Evolutionary conservation across 495 filamentous ascomycete species (phyloP), one percentile per base, ranked within the genome.

Genomic region (Cercophora sp.): DNA sequence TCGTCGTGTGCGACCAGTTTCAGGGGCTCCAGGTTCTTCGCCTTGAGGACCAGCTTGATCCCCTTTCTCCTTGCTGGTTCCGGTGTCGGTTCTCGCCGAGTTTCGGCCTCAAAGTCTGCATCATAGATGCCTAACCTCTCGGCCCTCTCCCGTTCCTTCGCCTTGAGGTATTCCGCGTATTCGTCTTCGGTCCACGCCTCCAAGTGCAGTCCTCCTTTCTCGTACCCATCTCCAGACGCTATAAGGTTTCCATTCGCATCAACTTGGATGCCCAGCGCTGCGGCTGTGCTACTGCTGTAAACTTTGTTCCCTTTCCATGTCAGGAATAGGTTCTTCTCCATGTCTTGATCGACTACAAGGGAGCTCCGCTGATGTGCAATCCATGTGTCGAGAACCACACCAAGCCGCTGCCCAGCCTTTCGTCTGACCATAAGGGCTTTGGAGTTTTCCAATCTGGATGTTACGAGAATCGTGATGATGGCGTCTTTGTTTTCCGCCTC

Each of bases 301-400:
- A 96, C 62, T 52, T 83, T 80, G 40, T 81, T 82, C 6, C 82
- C 80, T 45, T 82, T 85, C 86, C 89, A 96, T 2, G 87, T 92
- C 13, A 96, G 67, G 57, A 89, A 87, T 8, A 96, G 70, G 5
- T 70, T 62, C 19, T 67, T 65, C n/a, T 32, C 44, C 0, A 43
- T 34, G 2, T 57, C 52, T 1, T 45, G 27, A n/a, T 46, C 22
- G 9, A 61, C 37, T 8, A 58, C n/a, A 2, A 35, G 11, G 19
- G 27, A 15, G 19, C n/a, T 27, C n/a, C 3, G 29, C 18, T 60
- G 47, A 9, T 35, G 35, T 1, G 6, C 15, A 27, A 63, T 25
- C 60, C 58, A 68, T 1, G 49, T 56, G 2, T 51, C 32, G 1
- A 63, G 31, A 0, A 68, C 26, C 2, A 64, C 13, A 13, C 48